These are phyloP conservation scores for Triticum monococcum DNA, from an alignment of 176 grass and related monocot species.

Conservation along the genomic window DNA sequence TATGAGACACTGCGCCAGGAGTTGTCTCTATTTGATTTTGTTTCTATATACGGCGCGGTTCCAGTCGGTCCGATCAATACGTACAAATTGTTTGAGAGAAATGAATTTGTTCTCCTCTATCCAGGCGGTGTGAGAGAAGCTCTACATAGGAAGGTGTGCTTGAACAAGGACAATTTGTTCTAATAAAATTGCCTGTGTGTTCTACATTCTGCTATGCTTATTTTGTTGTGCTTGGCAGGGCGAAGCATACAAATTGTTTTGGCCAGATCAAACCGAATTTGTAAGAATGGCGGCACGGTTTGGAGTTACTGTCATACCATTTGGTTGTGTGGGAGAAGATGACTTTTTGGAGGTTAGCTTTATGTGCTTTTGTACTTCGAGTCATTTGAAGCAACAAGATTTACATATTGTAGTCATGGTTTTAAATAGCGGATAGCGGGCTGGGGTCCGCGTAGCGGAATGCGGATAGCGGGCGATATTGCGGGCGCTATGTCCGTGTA, in stretches of 20 bases:
- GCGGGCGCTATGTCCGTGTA: too few species aligned
- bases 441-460: too few species aligned
- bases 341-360: constrained; percentile 75
- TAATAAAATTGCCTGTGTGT: background rate
- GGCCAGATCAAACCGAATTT: constrained; percentile 86
- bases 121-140: constrained; percentile 70
- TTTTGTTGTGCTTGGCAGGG: constrained; percentile 43
- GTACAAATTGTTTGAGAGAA: constrained; percentile 53
- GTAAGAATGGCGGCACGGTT: constrained; percentile 91
- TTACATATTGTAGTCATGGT: background rate
- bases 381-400: background rate
- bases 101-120: constrained; percentile 63
- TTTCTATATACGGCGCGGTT: constrained; percentile 42
- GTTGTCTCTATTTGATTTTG: constrained; percentile 23
- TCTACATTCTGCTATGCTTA: background rate
- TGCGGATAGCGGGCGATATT: too few species aligned
- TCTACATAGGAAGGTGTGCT: constrained; percentile 62
- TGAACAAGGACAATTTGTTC: background rate
- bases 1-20: constrained; percentile 40
- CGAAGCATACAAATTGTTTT: constrained; percentile 85
- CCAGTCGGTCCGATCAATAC: constrained; percentile 46
- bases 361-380: background rate
- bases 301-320: constrained; percentile 80
- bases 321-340: constrained; percentile 93
- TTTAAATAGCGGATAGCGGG: too few species aligned